Percentiles rank a stretch among this genome's conserved stretches.
These are phyloP conservation scores for Apophysomyces variabilis DNA, from an alignment of 371 early-diverging fungal species.

Conservation along the genomic window DNA sequence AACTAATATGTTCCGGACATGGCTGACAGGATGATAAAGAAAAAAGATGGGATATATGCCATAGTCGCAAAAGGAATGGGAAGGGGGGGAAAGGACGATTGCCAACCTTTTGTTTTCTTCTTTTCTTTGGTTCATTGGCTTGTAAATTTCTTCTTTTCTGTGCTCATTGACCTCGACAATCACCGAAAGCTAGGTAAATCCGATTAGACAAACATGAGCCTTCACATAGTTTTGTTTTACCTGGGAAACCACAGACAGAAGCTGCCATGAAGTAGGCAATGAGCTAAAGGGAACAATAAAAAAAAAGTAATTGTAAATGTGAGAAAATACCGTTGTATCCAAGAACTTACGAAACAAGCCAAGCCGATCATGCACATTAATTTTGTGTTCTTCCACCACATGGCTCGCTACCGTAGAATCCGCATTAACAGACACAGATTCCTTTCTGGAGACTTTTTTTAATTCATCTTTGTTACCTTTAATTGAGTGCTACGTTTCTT, in stretches of 20 bases:
- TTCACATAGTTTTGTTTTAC: constrained; percentile 28
- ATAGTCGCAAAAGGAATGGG: too few relatives aligned
- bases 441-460: not conserved
- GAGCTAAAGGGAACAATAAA: constrained; percentile 44
- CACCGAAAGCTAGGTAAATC: constrained; percentile 30
- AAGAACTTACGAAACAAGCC: constrained; percentile 67
- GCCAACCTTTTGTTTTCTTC: too few relatives aligned
- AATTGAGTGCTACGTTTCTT: constrained; percentile 86
- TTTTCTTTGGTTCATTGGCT: too few relatives aligned
- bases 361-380: constrained; percentile 72
- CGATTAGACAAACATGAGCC: not conserved
- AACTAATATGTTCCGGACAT: too few relatives aligned
- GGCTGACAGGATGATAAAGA: too few relatives aligned
- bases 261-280: constrained; percentile 69
- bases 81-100: too few relatives aligned
- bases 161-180: constrained; percentile 18
- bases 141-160: too few relatives aligned
- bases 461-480: constrained; percentile 53
- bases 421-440: not conserved
- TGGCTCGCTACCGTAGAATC: constrained; percentile 55
- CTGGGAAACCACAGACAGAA: constrained; percentile 81
- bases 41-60: too few relatives aligned
- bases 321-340: not conserved
- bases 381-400: constrained; percentile 95
- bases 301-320: not conserved